phyloP scores from a whole-genome alignment of 768 basidiomycete species.

The Leccinum subtestaceum region DNA sequence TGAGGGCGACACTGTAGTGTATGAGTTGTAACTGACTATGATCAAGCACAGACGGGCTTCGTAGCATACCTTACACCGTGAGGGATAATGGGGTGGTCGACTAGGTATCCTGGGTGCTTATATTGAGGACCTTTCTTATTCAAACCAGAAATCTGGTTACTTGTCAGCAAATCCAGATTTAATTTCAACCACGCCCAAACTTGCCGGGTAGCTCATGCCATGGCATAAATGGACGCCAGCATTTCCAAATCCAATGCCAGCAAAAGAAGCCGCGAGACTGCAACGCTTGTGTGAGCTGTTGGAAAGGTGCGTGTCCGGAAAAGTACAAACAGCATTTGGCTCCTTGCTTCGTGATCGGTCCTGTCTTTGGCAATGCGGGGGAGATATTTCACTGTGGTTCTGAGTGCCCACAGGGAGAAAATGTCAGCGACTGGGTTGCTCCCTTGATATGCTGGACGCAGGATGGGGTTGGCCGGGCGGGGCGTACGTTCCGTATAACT shows the following conservation, averaged over 20 bases:
- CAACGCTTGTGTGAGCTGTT: neutral
- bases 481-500: slow-evolving; percentile 91
- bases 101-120: slow-evolving; percentile 85
- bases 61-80: slow-evolving; percentile 72
- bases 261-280: slow-evolving; percentile 89
- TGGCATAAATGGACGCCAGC: slow-evolving; percentile 91
- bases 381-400: slow-evolving; percentile 83
- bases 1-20: slow-evolving; percentile 68
- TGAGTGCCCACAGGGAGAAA: slow-evolving; percentile 91
- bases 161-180: neutral
- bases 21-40: neutral
- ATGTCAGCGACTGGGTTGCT: slow-evolving; percentile 94
- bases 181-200: slow-evolving; percentile 17
- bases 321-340: slow-evolving; percentile 79
- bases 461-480: slow-evolving; percentile 84
- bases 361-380: slow-evolving; percentile 81
- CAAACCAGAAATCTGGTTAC: slow-evolving; percentile 75
- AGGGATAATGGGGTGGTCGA: slow-evolving; percentile 87
- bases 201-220: slow-evolving; percentile 84
- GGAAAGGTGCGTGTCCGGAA: neutral
- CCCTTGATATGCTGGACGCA: slow-evolving; percentile 91
- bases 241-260: slow-evolving; percentile 94
- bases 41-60: neutral
- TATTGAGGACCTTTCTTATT: slow-evolving; percentile 95
- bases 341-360: slow-evolving; percentile 78